Evolutionary conservation across 1,284 basidiomycete genomes (phyloP), one percentile per base, ranked within the genome.

Genomic region (Puccinia polysora): DNA sequence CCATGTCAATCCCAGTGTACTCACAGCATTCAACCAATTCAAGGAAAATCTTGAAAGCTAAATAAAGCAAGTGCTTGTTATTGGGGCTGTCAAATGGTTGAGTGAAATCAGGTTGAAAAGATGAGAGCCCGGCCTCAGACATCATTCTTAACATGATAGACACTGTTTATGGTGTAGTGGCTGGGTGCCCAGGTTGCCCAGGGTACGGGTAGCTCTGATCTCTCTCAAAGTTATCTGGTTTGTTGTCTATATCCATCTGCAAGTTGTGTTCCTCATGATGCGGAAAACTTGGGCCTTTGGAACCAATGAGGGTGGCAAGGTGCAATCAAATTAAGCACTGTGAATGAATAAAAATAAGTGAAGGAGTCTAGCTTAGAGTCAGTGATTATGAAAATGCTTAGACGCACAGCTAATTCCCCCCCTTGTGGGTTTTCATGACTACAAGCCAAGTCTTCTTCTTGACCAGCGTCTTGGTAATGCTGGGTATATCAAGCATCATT

Each of bases 131-230:
- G n/a, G n/a, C 36, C 10, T 32, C 30, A 28, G 7, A n/a, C 58
- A 60, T 60, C 58, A 60, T 60, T 2, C 40, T 15, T 36, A 30
- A 60, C 25, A 60, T 34, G 58, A 60, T 60, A 8, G 8, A 14
- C n/a, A 60, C 20, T 15, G 30, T 32, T 6, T 60, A 15, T 0
- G 58, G 18, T 5, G 58, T 60, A 2, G 58, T 36, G 7, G 20
- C 58, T 18, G 20, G n/a, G 4, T 60, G 58, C 15, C 58, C 58
- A 36, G 58, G 58, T n/a, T 36, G 32, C n/a, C 36, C 25, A 18
- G 8, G 58, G 40, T 60, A 60, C 15, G 58, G 58, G 58, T 36
- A 60, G 25, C 34, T n/a, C 1, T 30, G 58, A 6, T 60, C 36
- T 15, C 7, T 20, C n/a, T 56, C 53, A 12, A 28, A 23, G 7